Conservation (phyloP, 139 green algal genomes). For the Tetradesmus obliquus region DNA sequence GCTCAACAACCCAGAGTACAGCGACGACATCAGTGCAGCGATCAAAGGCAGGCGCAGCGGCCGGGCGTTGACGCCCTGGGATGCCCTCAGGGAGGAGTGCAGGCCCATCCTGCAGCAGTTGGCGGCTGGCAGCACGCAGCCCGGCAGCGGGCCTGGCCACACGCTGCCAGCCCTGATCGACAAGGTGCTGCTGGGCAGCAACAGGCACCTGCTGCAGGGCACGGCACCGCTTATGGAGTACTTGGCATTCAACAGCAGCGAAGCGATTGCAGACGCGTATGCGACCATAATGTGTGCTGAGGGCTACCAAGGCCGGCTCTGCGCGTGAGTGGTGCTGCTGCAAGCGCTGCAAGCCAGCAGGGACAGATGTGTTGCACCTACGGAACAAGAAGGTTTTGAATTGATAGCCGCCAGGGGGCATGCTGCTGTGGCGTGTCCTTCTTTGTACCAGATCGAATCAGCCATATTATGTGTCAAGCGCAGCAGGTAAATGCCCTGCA, state of each 20-base stretch:
- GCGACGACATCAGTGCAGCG: not conserved
- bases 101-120: not conserved
- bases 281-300: not conserved
- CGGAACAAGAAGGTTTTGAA: too few species aligned
- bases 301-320: slow-evolving; percentile 12
- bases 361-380: not conserved
- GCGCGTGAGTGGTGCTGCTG: not conserved
- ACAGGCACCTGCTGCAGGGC: not conserved
- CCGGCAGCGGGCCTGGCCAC: not conserved
- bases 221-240: not conserved
- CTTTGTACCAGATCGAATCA: too few species aligned
- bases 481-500: too few species aligned
- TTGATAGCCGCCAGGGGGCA: too few species aligned
- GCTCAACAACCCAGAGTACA: not conserved
- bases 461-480: too few species aligned
- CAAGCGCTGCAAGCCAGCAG: not conserved
- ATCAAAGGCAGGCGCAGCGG: not conserved
- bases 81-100: not conserved
- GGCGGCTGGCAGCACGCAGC: not conserved
- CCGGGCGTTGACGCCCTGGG: not conserved
- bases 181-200: not conserved
- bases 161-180: not conserved
- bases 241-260: not conserved
- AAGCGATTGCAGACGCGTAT: not conserved
- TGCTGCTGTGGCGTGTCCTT: too few species aligned